Evolutionary conservation across 2,329 filamentous ascomycete genomes (phyloP).

Genomic region (Diaporthe batatas): DNA sequence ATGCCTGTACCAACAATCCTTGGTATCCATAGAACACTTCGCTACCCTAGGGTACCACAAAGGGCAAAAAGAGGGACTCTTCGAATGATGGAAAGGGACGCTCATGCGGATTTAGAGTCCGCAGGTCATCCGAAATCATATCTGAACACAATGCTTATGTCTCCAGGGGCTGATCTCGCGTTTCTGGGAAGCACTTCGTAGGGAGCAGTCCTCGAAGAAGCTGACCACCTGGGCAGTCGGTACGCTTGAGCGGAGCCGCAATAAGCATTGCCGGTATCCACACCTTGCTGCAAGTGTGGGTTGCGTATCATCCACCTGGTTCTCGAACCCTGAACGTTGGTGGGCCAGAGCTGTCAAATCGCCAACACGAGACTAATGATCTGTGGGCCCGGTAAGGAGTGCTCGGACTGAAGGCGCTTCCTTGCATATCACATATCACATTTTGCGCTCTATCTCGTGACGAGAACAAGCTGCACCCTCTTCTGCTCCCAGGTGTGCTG

Average conservation of each 20-base stretch:
- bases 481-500: neutral
- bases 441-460: slow-evolving; percentile 11
- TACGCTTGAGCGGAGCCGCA: neutral
- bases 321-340: neutral
- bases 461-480: neutral
- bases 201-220: neutral
- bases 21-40: slow-evolving; percentile 2
- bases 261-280: neutral
- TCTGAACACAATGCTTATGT: slow-evolving; percentile 1
- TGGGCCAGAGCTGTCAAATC: neutral
- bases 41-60: neutral
- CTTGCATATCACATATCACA: neutral
- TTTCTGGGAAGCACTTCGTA: neutral
- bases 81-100: neutral
- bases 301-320: neutral
- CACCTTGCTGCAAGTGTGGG: neutral
- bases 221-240: slow-evolving; percentile 4
- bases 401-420: neutral
- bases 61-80: neutral
- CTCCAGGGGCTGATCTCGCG: neutral
- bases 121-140: neutral
- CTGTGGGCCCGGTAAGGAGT: slow-evolving; percentile 11
- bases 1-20: neutral
- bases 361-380: neutral
- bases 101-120: neutral